Conservation (phyloP, 2,329 filamentous ascomycete species). For the Phaeosphaeria sp. region DNA sequence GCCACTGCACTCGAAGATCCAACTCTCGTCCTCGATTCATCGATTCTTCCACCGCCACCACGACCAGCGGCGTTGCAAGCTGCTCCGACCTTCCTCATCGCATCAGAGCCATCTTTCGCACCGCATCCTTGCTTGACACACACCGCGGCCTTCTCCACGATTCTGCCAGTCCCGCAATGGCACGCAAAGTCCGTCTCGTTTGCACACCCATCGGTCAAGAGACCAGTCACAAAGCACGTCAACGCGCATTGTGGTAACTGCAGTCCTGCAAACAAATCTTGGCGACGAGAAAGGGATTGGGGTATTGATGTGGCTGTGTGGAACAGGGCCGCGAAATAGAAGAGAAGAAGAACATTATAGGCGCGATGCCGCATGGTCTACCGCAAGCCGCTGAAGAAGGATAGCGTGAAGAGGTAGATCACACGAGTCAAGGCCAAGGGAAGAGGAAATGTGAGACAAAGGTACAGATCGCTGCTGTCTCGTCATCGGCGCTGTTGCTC, state of each 20-base stretch:
- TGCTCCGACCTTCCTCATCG: slow-evolving; percentile 8
- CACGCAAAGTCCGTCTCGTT: slow-evolving; percentile 27
- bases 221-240: slow-evolving; percentile 22
- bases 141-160: slow-evolving; percentile 11
- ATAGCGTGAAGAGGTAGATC: neutral
- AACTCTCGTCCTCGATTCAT: neutral
- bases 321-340: slow-evolving; percentile 2
- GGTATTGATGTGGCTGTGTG: slow-evolving; percentile 9
- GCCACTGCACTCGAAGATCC: neutral
- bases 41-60: neutral
- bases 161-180: slow-evolving; percentile 18
- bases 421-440: neutral
- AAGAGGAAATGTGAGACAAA: neutral
- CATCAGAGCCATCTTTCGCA: slow-evolving; percentile 7
- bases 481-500: neutral
- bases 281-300: slow-evolving; percentile 4
- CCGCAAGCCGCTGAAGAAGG: neutral
- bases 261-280: slow-evolving; percentile 8
- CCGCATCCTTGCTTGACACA: slow-evolving; percentile 21
- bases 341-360: slow-evolving; percentile 1
- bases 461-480: neutral
- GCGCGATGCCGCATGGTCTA: neutral
- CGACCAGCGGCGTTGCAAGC: slow-evolving; percentile 8
- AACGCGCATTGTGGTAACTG: slow-evolving; percentile 25
- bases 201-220: slow-evolving; percentile 22